Evolutionary conservation across 1,284 basidiomycete species (phyloP).

Genomic region (Ceratobasidium theobromae): DNA sequence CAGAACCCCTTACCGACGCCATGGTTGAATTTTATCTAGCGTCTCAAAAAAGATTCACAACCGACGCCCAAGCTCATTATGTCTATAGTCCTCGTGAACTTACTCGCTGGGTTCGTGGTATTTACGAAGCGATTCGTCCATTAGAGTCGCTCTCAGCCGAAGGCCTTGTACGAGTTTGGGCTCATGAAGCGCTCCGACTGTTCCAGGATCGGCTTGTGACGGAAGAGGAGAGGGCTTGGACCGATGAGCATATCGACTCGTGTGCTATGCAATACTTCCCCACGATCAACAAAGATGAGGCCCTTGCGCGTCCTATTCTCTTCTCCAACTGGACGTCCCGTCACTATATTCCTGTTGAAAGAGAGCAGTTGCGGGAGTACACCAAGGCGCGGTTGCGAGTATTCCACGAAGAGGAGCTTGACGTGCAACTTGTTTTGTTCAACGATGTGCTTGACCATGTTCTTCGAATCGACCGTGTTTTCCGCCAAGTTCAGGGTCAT

Average conservation of each 20-base stretch:
- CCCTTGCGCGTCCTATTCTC: constrained; percentile 85
- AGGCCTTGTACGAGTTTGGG: constrained; percentile 96
- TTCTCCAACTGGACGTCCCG: constrained; percentile 99
- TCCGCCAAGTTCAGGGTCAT: constrained; percentile 97
- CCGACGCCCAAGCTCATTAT: constrained; percentile 96
- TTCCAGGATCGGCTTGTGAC: constrained; percentile 97
- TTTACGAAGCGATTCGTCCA: constrained; percentile 95
- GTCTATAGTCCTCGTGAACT: constrained; percentile 99
- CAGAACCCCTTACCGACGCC: constrained; percentile 93
- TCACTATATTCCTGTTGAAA: constrained; percentile 92
- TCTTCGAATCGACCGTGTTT: constrained; percentile 96
- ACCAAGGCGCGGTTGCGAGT: constrained; percentile 94
- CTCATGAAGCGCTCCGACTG: constrained; percentile 93
- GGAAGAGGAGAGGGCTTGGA: constrained; percentile 92
- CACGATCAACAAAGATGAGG: constrained; percentile 81
- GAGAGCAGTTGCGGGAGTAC: constrained; percentile 91
- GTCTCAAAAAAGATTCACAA: constrained; percentile 93
- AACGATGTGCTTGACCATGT: constrained; percentile 99
- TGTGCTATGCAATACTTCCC: constrained; percentile 90
- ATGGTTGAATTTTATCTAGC: constrained; percentile 97
- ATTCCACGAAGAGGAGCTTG: constrained; percentile 97
- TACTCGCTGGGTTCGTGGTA: constrained; percentile 96
- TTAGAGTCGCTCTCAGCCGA: constrained; percentile 89
- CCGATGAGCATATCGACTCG: constrained; percentile 88
- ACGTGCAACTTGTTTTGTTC: constrained; percentile 97